Conservation (phyloP, 306 rosid species). For the Pterocarpus macrocarpus region DNA sequence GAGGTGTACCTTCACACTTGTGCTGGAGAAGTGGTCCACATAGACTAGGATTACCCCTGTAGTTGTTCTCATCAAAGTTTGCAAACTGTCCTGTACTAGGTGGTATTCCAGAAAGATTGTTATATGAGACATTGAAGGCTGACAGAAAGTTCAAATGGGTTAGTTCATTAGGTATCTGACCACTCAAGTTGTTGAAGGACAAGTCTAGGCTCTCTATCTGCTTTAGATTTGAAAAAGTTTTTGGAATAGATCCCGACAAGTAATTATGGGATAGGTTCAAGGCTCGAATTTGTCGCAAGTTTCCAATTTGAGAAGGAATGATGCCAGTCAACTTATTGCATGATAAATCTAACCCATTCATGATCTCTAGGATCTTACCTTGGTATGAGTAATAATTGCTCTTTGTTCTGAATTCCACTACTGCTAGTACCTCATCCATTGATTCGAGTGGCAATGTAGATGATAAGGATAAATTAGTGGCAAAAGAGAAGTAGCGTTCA, state of each 20-base stretch:
- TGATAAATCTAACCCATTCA: not conserved
- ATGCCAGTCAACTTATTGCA: not conserved
- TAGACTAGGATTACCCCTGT: not conserved
- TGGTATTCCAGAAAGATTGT: no score
- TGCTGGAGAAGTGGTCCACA: not conserved
- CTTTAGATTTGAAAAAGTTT: conserved; percentile 1
- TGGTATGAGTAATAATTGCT: not conserved
- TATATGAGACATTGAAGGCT: no score
- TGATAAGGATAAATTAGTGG: no score
- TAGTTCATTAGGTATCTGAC: no score
- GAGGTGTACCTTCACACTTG: not conserved
- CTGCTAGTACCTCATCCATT: not conserved
- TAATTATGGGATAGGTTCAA: conserved; percentile 23
- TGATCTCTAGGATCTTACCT: not conserved
- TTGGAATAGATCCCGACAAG: conserved; percentile 29
- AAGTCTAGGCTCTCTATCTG: conserved; percentile 16
- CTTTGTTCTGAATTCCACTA: conserved; percentile 14
- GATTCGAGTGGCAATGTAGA: no score
- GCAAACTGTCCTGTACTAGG: no score
- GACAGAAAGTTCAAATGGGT: no score
- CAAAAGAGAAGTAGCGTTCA: no score
- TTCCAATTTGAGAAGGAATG: conserved; percentile 20
- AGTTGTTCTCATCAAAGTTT: no score
- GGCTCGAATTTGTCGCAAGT: not conserved
- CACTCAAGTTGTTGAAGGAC: no score